Evolutionary conservation across 495 filamentous ascomycete species (phyloP).

Genomic region (Pyrenopolyporus hunteri): DNA sequence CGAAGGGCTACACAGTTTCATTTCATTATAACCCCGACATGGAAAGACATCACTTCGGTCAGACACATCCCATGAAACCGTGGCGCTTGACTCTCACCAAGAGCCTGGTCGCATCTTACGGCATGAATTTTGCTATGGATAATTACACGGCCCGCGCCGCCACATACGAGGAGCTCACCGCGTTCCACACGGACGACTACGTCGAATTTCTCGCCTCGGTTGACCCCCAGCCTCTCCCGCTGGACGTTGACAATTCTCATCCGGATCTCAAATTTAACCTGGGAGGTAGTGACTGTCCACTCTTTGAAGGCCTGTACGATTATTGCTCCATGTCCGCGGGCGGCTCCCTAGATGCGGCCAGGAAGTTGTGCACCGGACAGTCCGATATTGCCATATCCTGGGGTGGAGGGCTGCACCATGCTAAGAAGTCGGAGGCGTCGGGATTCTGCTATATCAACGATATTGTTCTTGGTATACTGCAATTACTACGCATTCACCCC

Average conservation of each 20-base stretch:
- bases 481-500: slow-evolving; percentile 83
- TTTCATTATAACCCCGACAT: slow-evolving; percentile 96
- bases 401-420: slow-evolving; percentile 98
- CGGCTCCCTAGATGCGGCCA: slow-evolving; percentile 86
- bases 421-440: slow-evolving; percentile 89
- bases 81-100: slow-evolving; percentile 97
- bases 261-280: slow-evolving; percentile 75
- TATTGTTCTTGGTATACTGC: slow-evolving; percentile 93
- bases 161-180: slow-evolving; percentile 82
- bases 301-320: slow-evolving; percentile 94
- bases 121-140: slow-evolving; percentile 96
- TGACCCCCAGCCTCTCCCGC: slow-evolving; percentile 53
- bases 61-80: slow-evolving; percentile 97
- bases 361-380: slow-evolving; percentile 83
- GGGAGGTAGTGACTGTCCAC: slow-evolving; percentile 88
- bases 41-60: slow-evolving; percentile 94
- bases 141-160: slow-evolving; percentile 81
- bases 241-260: slow-evolving; percentile 55
- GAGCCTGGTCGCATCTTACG: slow-evolving; percentile 89
- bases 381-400: slow-evolving; percentile 97
- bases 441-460: slow-evolving; percentile 99
- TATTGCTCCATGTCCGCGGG: slow-evolving; percentile 95
- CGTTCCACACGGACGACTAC: slow-evolving; percentile 89
- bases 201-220: slow-evolving; percentile 79
- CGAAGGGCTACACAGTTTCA: slow-evolving; percentile 87